Evolutionary conservation across 306 rosid species (phyloP).

Genomic region (Potentilla sterilis): DNA sequence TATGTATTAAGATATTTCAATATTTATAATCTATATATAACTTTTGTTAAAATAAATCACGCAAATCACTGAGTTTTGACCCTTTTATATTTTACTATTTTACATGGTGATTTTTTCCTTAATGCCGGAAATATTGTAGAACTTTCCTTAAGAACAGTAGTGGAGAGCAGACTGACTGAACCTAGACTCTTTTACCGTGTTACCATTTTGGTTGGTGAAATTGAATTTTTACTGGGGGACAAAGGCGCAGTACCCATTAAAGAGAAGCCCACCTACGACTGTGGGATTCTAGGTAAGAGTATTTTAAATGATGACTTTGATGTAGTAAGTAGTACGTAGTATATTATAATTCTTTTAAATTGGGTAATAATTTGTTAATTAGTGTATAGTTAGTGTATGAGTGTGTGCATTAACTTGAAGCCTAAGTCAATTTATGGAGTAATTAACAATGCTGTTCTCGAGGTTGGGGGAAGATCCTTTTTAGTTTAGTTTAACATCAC

Average conservation of each 20-base stretch:
- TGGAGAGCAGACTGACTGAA: no score
- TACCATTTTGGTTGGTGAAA: not conserved
- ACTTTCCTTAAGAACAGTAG: no score
- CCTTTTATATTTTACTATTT: no score
- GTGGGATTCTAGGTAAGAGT: not conserved
- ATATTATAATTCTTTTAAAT: not conserved
- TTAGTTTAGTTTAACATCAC: not conserved
- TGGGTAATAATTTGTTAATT: conserved; percentile 11
- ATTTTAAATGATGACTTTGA: conserved; percentile 9
- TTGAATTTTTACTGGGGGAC: not conserved
- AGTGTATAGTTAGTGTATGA: conserved; percentile 6
- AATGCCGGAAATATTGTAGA: no score
- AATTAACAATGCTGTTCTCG: conserved; percentile 13
- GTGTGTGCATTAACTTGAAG: conserved; percentile 34
- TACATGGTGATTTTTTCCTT: no score
- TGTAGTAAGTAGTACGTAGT: not conserved
- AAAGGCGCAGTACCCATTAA: conserved; percentile 6
- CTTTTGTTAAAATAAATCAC: no score
- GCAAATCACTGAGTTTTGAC: no score
- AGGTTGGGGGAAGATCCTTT: conserved; percentile 1
- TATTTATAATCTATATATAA: no score
- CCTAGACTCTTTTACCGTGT: not conserved
- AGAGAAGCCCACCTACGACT: conserved; percentile 27
- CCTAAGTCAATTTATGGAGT: conserved; percentile 31
- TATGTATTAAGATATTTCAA: no score